Conservation (phyloP, 2,329 filamentous ascomycete genomes). For the Lecanicillium sp. region DNA sequence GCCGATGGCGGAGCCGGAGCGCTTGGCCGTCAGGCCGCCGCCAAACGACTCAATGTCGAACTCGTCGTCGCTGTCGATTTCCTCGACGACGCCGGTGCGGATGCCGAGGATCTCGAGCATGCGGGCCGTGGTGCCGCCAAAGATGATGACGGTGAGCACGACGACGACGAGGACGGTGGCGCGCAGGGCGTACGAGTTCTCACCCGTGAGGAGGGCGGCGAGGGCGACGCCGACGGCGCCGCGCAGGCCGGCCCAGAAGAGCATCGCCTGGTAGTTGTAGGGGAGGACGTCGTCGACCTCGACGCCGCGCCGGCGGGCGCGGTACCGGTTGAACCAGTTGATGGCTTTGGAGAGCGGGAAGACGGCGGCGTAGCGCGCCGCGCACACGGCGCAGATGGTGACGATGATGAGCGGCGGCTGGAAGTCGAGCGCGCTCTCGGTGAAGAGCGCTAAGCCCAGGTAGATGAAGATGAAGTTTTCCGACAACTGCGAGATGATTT, state of each 20-base stretch:
- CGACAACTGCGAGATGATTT: conserved; percentile 86
- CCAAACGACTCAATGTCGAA: conserved; percentile 85
- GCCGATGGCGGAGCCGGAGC: conserved; percentile 68
- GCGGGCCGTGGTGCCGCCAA: conserved; percentile 90
- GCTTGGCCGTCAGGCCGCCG: conserved; percentile 71
- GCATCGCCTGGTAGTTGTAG: conserved; percentile 96
- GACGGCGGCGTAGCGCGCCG: conserved; percentile 86
- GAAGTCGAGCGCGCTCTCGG: conserved; percentile 78
- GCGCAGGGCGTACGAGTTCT: conserved; percentile 73
- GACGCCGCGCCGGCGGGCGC: conserved; percentile 63
- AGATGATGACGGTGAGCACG: conserved; percentile 96
- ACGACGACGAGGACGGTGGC: conserved; percentile 97
- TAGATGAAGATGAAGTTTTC: conserved; percentile 99
- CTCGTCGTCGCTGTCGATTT: conserved; percentile 95
- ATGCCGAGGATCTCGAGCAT: conserved; percentile 99
- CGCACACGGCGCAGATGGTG: conserved; percentile 83
- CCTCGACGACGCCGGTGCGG: conserved; percentile 89
- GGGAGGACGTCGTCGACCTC: conserved; percentile 83
- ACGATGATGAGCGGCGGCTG: conserved; percentile 94
- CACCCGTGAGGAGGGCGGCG: conserved; percentile 77
- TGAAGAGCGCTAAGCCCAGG: conserved; percentile 88
- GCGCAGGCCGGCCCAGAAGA: conserved; percentile 97
- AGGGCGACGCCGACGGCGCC: conserved; percentile 94
- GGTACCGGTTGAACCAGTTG: conserved; percentile 87
- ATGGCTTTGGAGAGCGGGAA: conserved; percentile 86